Percentiles rank a stretch among this genome's conserved stretches.
Conservation (phyloP, 768 basidiomycete genomes). For the Lactifluus piperatus region DNA sequence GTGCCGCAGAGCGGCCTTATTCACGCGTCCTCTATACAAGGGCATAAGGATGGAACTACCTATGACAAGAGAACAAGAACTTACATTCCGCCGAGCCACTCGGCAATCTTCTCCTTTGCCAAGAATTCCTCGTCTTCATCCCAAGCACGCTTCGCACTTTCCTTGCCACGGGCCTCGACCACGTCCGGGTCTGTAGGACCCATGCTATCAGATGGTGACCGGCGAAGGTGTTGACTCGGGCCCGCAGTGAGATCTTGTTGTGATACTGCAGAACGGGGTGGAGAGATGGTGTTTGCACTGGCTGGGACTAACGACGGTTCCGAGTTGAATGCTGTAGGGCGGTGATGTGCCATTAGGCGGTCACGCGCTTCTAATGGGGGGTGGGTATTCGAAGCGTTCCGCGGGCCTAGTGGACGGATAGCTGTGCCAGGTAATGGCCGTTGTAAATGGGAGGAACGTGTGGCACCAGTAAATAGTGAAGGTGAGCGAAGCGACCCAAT, state of each 20-base stretch:
- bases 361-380: conserved; percentile 29
- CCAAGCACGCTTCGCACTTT: conserved; percentile 73
- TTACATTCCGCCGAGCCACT: conserved; percentile 90
- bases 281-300: conserved; percentile 35
- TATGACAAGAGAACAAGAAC: conserved; percentile 34
- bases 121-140: conserved; percentile 80
- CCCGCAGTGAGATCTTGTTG: conserved; percentile 50
- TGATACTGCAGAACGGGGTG: conserved; percentile 30
- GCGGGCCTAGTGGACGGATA: conserved; percentile 19
- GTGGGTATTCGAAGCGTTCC: conserved; percentile 25
- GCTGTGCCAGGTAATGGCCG: conserved; percentile 19
- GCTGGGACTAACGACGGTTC: conserved; percentile 69
- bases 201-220: conserved; percentile 29
- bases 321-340: conserved; percentile 67
- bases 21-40: conserved; percentile 55
- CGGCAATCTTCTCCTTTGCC: conserved; percentile 86
- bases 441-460: conserved; percentile 9
- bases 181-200: conserved; percentile 42
- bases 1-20: conserved; percentile 61
- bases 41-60: conserved; percentile 1
- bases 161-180: conserved; percentile 55
- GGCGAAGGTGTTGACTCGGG: conserved; percentile 38
- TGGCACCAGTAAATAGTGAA: conserved; percentile 11
- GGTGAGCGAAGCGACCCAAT: neutral
- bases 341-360: conserved; percentile 55